Evolutionary conservation across 768 basidiomycete species (phyloP).

Genomic region (Fistulinella prunicolor): DNA sequence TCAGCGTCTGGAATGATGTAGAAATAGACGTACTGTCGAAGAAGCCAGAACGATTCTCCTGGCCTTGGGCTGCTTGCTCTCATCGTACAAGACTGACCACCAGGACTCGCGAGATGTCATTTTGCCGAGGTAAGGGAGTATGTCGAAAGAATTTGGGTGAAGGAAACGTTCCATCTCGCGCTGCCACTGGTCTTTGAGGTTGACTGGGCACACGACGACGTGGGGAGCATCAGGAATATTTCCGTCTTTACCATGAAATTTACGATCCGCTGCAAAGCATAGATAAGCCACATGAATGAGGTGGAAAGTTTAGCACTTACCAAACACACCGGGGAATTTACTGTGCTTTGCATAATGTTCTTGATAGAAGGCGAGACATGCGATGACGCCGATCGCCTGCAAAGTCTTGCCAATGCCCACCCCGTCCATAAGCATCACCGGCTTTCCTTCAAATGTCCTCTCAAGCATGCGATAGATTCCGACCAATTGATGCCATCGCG

Average conservation of each 20-base stretch:
- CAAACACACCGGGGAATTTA: not conserved
- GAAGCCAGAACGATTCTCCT: not conserved
- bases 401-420: constrained; percentile 26
- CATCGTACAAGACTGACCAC: constrained; percentile 1
- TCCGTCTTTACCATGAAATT: not conserved
- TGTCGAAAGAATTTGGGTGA: not conserved
- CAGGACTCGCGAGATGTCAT: not conserved
- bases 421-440: constrained; percentile 22
- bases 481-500: constrained; percentile 21
- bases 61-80: not conserved
- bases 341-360: not conserved
- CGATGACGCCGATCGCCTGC: constrained; percentile 17
- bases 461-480: constrained; percentile 20
- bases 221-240: not conserved
- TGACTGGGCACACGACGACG: not conserved
- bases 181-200: not conserved
- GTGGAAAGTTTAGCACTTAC: not conserved
- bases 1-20: too few relatives aligned
- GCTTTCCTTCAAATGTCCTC: not conserved
- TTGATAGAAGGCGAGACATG: constrained; percentile 7
- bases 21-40: not conserved
- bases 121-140: constrained; percentile 3
- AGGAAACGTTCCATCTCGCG: constrained; percentile 2
- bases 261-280: not conserved
- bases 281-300: not conserved